Conservation (phyloP, 192 early-diverging fungal species). For the Backusella parvicylindrica region DNA sequence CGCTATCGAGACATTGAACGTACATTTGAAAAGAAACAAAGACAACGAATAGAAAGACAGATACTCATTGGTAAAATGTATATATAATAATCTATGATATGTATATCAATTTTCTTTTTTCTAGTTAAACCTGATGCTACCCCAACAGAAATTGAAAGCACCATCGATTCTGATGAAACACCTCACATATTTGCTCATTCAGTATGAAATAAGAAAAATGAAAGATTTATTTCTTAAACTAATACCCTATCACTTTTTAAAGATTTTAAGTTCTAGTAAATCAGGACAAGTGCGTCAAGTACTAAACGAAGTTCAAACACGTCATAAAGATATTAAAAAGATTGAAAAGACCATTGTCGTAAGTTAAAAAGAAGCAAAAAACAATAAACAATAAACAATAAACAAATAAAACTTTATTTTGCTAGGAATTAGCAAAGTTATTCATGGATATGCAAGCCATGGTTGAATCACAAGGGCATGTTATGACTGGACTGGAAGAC, state of each 20-base stretch:
- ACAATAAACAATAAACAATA: not conserved
- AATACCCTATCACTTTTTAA: not conserved
- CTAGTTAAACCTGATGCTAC: slow-evolving; percentile 78
- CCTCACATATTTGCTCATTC: slow-evolving; percentile 77
- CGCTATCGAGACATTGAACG: slow-evolving; percentile 72
- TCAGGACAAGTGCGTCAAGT: slow-evolving; percentile 69
- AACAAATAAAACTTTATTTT: not conserved
- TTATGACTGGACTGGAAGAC: slow-evolving; percentile 64
- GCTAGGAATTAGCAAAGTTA: slow-evolving; percentile 76
- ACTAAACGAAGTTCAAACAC: slow-evolving; percentile 73
- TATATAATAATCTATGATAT: not conserved
- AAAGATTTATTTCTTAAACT: not conserved
- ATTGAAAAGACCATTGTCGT: slow-evolving; percentile 84
- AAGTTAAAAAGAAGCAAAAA: slow-evolving; percentile 12
- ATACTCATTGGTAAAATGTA: slow-evolving; percentile 64
- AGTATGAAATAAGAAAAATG: slow-evolving; percentile 23
- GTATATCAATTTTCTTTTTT: not conserved
- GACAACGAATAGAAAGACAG: slow-evolving; percentile 75
- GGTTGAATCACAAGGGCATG: slow-evolving; percentile 66
- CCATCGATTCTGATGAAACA: slow-evolving; percentile 64
- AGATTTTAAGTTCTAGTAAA: slow-evolving; percentile 67
- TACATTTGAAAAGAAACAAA: slow-evolving; percentile 75
- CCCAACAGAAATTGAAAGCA: slow-evolving; percentile 62
- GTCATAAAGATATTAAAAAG: slow-evolving; percentile 78
- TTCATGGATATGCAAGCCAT: slow-evolving; percentile 84